A percentile compares a stretch with the other conserved stretches of the same genome.
phyloP scores from a whole-genome alignment of 2,329 filamentous ascomycete genomes.

The Acarospora socialis region DNA sequence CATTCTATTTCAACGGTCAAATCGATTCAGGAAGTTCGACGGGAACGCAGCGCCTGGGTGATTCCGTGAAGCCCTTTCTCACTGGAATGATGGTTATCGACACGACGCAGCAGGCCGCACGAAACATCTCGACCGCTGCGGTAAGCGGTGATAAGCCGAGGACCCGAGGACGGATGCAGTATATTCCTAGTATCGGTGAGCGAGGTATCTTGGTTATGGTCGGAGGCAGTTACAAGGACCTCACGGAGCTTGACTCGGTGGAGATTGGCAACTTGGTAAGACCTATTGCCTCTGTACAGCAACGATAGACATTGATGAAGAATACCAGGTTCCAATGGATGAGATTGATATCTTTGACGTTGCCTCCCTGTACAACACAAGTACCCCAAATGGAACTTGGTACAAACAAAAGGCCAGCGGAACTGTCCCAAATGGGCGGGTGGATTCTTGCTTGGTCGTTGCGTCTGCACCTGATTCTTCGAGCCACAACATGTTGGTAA shows the following conservation, averaged over 20 bases:
- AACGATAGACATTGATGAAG: constrained; percentile 7
- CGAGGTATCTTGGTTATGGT: constrained; percentile 26
- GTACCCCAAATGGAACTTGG: constrained; percentile 24
- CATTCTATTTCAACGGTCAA: constrained; percentile 27
- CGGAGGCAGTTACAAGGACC: constrained; percentile 21
- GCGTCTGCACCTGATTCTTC: constrained; percentile 31
- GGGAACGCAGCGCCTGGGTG: constrained; percentile 11
- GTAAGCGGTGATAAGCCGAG: constrained; percentile 21
- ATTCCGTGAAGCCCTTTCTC: constrained; percentile 16
- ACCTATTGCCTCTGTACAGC: background rate
- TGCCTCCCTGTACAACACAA: constrained; percentile 19
- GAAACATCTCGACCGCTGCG: constrained; percentile 24
- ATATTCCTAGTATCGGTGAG: constrained; percentile 23
- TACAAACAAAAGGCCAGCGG: constrained; percentile 30
- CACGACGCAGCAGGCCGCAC: constrained; percentile 20
- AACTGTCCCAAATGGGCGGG: constrained; percentile 26
- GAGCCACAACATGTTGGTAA: constrained; percentile 30
- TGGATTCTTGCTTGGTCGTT: constrained; percentile 31
- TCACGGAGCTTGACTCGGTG: constrained; percentile 10
- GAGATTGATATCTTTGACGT: constrained; percentile 29
- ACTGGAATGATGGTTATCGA: constrained; percentile 29
- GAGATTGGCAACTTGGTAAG: constrained; percentile 19
- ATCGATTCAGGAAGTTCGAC: constrained; percentile 23
- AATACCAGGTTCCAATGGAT: constrained; percentile 20
- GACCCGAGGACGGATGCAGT: constrained; percentile 25